Base-by-base conservation (phyloP, 129 eudicot species). In the Rutidosis leptorrhynchoides region DNA sequence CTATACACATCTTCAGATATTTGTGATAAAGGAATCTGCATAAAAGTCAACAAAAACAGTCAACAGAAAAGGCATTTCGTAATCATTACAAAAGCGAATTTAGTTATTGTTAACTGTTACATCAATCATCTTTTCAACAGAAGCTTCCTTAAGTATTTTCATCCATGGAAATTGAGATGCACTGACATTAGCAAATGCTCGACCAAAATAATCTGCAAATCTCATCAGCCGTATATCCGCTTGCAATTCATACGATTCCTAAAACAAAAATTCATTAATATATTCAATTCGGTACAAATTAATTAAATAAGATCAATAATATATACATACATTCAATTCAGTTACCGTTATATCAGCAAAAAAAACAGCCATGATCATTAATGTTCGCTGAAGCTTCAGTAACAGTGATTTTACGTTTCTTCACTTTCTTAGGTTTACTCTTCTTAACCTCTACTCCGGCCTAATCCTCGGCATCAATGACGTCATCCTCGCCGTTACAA, bases 361-460 rank as follows among this genome's bases (percentile, higher is more conserved):
- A 37, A 72, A 80, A 51, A 62, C 80, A 22, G 75, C 77, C 84
- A 80, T 77, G 57, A 12, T 62, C 75, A 65, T 76, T 71, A 28
- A 83, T 65, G 80, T 80, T 77, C 45, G 75, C 74, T 0, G 85
- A 78, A 30, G 88, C 88, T 69, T 80, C 85, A 48, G 73, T 73
- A 54, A 83, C 80, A 24, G 70, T 76, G 21, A 83, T 81, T 67
- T 83, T 80, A 59, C 64, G 65, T 63, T 80, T 76, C 61, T 79
- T 76, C 46, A 33, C 7, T 55, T 83, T 83, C 84, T 83, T 75
- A 27, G 65, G 63, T 74, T 74, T 71, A 19, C 49, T 30, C 64
- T 74, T 75, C 76, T 75, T n/a, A n/a, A n/a, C n/a, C n/a, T n/a
- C n/a, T n/a, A n/a, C n/a, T n/a, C n/a, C n/a, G n/a, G n/a, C n/a